Base-by-base conservation (phyloP, 2,329 filamentous ascomycete species). In the Penicillium corylophilum region DNA sequence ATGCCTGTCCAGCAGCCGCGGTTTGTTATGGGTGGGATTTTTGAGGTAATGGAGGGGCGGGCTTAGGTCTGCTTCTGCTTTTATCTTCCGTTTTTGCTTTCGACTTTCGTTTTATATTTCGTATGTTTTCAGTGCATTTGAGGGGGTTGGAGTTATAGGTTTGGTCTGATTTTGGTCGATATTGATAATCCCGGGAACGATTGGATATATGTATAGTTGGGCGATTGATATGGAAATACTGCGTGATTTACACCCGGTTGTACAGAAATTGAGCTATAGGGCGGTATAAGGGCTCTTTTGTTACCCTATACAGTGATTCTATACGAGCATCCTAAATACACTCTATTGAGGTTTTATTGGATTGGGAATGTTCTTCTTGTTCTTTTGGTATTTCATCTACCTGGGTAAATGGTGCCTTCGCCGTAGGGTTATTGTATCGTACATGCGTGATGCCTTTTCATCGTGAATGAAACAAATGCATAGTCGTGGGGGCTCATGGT, bases 1-100 rank as follows among this genome's bases (percentile, higher is more conserved):
- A 23, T 46, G 33, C 24, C 46, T 12, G 53, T 53, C 13, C 49
- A 53, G 33, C 66, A 66, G 55, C 71, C 71, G 16, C 61, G 66
- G 16, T 74, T 72, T 55, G 74, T 77, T 22, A 72, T 77, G 69
- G 74, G 74, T 15, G 75, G 75, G 8, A 77, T 77, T 29, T 73
- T 75, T 50, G 75, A 77, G 61, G 73, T 77, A 28, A 72, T 77
- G 73, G 75, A 77, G 53, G 73, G 71, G 12, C 56, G 59, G 20
- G 68, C 66, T 43, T 75, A 58, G 46, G 2, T 28, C 26, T 28
- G 26, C 26, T 10, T 45, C 43, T 50, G 35, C 42, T 33, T n/a
- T n/a, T n/a, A n/a, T n/a, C 12, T 9, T 13, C 20, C 31, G 40
- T 31, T 28, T 39, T n/a, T n/a, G n/a, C n/a, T n/a, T n/a, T n/a